These are phyloP conservation scores for Tuber magnatum DNA, from an alignment of 495 filamentous ascomycete genomes.

Conservation along the genomic window DNA sequence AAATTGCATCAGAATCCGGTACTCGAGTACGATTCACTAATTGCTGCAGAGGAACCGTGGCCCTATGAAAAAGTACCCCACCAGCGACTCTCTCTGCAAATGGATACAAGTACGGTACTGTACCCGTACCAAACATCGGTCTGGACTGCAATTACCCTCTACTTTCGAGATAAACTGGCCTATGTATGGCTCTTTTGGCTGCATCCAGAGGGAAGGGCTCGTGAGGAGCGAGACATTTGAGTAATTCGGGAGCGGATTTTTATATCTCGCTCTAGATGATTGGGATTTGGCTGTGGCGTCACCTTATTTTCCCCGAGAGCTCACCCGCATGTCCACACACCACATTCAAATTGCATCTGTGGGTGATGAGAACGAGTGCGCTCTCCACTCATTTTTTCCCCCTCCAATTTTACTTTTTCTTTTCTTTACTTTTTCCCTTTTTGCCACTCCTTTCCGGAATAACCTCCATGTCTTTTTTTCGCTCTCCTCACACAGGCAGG, in stretches of 20 bases:
- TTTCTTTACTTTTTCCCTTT: not conserved
- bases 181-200: not conserved
- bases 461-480: slow-evolving; percentile 3
- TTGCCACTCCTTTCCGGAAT: not conserved
- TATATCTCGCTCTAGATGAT: not conserved
- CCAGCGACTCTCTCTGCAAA: slow-evolving; percentile 19
- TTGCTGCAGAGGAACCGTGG: slow-evolving; percentile 34
- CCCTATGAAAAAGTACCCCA: slow-evolving; percentile 28
- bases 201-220: not conserved
- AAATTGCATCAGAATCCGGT: slow-evolving; percentile 1
- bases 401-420: not conserved
- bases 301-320: not conserved
- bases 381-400: slow-evolving; percentile 2
- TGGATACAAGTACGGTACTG: not conserved
- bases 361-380: not conserved
- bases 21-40: slow-evolving; percentile 6
- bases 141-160: not conserved
- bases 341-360: not conserved
- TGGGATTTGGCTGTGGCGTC: slow-evolving; percentile 1
- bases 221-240: not conserved
- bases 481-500: slow-evolving; percentile 2
- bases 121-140: not conserved
- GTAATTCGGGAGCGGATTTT: not conserved
- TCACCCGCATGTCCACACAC: not conserved
- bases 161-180: not conserved